These are phyloP conservation scores for Talaromyces verruculosus DNA, from an alignment of 2,329 filamentous ascomycete species.

Conservation along the genomic window DNA sequence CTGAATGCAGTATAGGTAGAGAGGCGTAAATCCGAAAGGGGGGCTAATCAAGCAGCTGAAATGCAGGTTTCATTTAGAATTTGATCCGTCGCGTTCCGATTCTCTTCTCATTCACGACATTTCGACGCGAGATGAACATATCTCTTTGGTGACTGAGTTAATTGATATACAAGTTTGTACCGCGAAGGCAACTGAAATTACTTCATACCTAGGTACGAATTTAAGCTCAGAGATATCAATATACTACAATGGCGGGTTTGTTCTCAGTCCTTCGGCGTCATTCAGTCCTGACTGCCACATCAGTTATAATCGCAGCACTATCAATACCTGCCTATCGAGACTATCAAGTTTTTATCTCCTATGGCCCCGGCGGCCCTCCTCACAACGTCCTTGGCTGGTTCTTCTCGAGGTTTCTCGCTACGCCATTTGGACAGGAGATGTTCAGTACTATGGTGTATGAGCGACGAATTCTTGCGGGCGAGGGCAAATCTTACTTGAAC, in stretches of 20 bases:
- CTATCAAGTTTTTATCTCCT: slow-evolving; percentile 38
- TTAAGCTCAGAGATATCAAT: background rate
- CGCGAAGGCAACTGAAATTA: background rate
- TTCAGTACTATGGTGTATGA: slow-evolving; percentile 32
- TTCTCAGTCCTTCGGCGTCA: background rate
- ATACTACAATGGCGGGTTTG: background rate
- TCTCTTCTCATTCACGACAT: background rate
- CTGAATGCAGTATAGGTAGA: background rate
- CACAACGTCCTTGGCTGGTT: slow-evolving; percentile 41
- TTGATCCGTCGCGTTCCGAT: background rate
- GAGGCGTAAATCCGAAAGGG: background rate
- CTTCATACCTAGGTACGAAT: background rate
- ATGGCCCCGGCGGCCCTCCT: slow-evolving; percentile 39
- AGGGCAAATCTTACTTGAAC: slow-evolving; percentile 10
- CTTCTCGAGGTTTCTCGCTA: slow-evolving; percentile 27
- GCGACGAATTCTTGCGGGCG: slow-evolving; percentile 25
- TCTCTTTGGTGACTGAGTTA: background rate
- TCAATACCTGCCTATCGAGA: slow-evolving; percentile 29
- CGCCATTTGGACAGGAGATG: slow-evolving; percentile 32
- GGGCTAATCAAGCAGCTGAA: background rate
- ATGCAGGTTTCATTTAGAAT: background rate
- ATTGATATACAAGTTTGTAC: background rate
- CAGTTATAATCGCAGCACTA: background rate
- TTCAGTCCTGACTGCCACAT: background rate
- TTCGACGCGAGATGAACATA: background rate